A percentile compares a stretch with the other conserved stretches of the same genome.
These are phyloP conservation scores for Epichloe uncinata DNA, from an alignment of 2,329 filamentous ascomycete genomes.

Conservation along the genomic window DNA sequence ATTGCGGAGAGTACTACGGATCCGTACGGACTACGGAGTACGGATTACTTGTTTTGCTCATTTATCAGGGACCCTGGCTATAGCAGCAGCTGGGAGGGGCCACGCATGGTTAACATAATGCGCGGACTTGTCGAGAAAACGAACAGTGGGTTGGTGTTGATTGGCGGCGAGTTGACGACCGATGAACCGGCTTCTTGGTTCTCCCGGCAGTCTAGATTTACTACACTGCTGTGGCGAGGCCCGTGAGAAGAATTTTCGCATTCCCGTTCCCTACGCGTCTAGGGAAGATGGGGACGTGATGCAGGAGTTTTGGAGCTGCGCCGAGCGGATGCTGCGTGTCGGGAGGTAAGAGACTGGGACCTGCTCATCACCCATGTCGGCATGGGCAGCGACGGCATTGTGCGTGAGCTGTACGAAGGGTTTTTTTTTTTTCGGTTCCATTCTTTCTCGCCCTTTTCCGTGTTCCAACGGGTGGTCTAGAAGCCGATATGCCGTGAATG, in stretches of 20 bases:
- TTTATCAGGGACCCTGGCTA: too few species aligned
- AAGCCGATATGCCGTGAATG: neutral
- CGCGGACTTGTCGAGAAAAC: too few species aligned
- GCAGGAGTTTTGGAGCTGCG: neutral
- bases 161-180: neutral
- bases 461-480: neutral
- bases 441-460: too few species aligned
- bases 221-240: neutral
- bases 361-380: too few species aligned
- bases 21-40: too few species aligned
- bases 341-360: too few species aligned
- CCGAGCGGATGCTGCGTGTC: slow-evolving; percentile 1
- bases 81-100: neutral
- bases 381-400: neutral
- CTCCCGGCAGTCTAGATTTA: neutral
- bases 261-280: neutral
- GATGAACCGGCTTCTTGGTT: neutral
- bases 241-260: neutral
- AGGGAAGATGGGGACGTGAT: neutral
- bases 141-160: neutral
- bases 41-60: too few species aligned
- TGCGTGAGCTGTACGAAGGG: neutral
- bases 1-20: too few species aligned
- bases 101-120: too few species aligned
- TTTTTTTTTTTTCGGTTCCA: too few species aligned